Evolutionary conservation across 2,329 filamentous ascomycete genomes (phyloP).

Genomic region (Zasmidium angulare): DNA sequence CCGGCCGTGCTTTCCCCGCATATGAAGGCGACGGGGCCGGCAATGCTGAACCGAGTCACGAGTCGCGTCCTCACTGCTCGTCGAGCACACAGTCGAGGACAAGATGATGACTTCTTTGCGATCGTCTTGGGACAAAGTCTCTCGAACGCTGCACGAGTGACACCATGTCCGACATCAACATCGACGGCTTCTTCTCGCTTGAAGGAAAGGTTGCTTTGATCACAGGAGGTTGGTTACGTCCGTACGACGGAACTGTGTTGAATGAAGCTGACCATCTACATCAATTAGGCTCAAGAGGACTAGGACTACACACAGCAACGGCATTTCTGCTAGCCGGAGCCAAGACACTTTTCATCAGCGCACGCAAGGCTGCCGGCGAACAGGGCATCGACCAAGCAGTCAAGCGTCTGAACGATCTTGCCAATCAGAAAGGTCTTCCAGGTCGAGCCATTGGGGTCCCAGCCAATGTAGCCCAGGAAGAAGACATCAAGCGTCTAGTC

Average conservation of each 20-base stretch:
- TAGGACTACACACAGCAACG: slow-evolving; percentile 72
- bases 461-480: slow-evolving; percentile 71
- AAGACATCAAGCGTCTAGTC: slow-evolving; percentile 70
- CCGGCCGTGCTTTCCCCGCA: neutral
- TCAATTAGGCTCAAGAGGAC: slow-evolving; percentile 61
- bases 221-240: slow-evolving; percentile 61
- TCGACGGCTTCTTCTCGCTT: slow-evolving; percentile 77
- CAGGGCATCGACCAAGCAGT: slow-evolving; percentile 75
- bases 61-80: neutral
- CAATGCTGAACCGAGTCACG: neutral
- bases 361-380: slow-evolving; percentile 66
- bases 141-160: neutral
- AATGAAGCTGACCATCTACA: neutral
- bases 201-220: slow-evolving; percentile 82
- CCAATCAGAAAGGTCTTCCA: slow-evolving; percentile 57
- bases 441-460: slow-evolving; percentile 73
- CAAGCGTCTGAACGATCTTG: slow-evolving; percentile 74
- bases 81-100: neutral
- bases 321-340: slow-evolving; percentile 79
- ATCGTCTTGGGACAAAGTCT: neutral
- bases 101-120: neutral
- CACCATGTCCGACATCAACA: slow-evolving; percentile 57
- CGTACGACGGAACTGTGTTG: neutral
- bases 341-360: slow-evolving; percentile 86
- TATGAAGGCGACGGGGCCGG: neutral